Evolutionary conservation across 1,284 basidiomycete species (phyloP).

Genomic region (Cryptococcus wingfieldii): DNA sequence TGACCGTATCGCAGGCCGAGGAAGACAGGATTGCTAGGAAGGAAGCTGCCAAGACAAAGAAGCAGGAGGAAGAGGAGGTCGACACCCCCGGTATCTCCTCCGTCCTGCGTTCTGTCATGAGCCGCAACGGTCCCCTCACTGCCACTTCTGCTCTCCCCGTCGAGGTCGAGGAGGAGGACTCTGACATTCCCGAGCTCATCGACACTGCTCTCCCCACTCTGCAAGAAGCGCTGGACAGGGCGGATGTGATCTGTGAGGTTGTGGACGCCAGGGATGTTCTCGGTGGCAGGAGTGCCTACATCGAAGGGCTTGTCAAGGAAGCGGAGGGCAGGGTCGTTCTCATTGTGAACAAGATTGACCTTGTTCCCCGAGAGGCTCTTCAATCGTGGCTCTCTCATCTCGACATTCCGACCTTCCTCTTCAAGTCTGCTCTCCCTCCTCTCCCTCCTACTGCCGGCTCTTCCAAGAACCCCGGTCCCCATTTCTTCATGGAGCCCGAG

Average conservation of each 20-base stretch:
- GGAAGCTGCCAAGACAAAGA: constrained; percentile 51
- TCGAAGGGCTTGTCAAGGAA: constrained; percentile 59
- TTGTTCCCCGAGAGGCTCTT: constrained; percentile 76
- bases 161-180: constrained; percentile 7
- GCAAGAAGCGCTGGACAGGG: constrained; percentile 68
- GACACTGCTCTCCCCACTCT: constrained; percentile 66
- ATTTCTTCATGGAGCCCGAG: constrained; percentile 9
- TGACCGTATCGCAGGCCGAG: constrained; percentile 15
- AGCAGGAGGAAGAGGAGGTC: constrained; percentile 42
- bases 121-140: constrained; percentile 15
- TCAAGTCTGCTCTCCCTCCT: constrained; percentile 67
- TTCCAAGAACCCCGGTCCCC: constrained; percentile 32
- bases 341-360: constrained; percentile 82
- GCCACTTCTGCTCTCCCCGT: constrained; percentile 9
- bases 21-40: constrained; percentile 42
- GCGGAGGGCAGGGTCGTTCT: constrained; percentile 54
- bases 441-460: constrained; percentile 40
- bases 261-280: constrained; percentile 81
- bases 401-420: constrained; percentile 69
- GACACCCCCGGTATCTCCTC: constrained; percentile 41
- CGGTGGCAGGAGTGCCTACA: constrained; percentile 60
- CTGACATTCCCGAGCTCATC: constrained; percentile 58
- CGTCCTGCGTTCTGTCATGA: constrained; percentile 20
- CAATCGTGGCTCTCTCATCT: constrained; percentile 70
- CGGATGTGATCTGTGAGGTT: constrained; percentile 79